These are phyloP conservation scores for Hamigera avellanea DNA, from an alignment of 495 filamentous ascomycete species.

Conservation along the genomic window DNA sequence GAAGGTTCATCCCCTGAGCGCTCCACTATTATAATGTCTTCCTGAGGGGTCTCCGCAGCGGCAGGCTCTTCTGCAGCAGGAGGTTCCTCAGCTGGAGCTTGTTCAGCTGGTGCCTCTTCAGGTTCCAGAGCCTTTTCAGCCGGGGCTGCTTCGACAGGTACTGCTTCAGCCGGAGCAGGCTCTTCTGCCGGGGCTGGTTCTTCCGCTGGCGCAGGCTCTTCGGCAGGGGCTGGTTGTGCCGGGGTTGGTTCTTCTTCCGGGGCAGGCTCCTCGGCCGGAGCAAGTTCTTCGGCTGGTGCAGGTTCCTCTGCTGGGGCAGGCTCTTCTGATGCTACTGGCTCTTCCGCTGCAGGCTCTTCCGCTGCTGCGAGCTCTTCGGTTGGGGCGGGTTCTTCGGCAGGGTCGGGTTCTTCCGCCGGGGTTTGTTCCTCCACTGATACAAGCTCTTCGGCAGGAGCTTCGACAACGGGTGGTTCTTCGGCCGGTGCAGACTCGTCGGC, in stretches of 20 bases:
- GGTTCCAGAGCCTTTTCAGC: slow-evolving; percentile 4
- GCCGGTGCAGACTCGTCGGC: slow-evolving; percentile 1
- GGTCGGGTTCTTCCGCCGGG: not conserved
- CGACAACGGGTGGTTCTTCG: not conserved
- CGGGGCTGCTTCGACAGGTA: slow-evolving; percentile 3
- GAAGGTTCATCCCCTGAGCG: slow-evolving; percentile 1
- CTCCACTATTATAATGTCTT: slow-evolving; percentile 1
- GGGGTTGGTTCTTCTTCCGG: not conserved
- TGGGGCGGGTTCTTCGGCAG: slow-evolving; percentile 2
- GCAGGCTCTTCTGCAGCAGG: slow-evolving; percentile 5
- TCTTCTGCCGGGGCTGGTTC: slow-evolving; percentile 5
- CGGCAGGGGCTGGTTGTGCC: slow-evolving; percentile 9
- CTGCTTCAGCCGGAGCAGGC: slow-evolving; percentile 4
- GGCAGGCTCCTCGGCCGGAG: slow-evolving; percentile 5
- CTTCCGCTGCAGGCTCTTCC: slow-evolving; percentile 6
- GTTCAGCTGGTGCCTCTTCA: slow-evolving; percentile 3
- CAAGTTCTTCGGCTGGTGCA: slow-evolving; percentile 5
- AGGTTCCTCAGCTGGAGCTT: slow-evolving; percentile 5
- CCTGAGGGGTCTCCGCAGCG: slow-evolving; percentile 1
- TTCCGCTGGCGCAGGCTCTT: slow-evolving; percentile 6
- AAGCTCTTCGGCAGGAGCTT: slow-evolving; percentile 3
- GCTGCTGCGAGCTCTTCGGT: slow-evolving; percentile 2
- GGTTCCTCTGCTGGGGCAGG: slow-evolving; percentile 5
- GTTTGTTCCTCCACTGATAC: not conserved
- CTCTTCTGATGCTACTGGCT: not conserved